Evolutionary conservation across 1,284 basidiomycete genomes (phyloP).

Genomic region (Heterobasidion irregulare): DNA sequence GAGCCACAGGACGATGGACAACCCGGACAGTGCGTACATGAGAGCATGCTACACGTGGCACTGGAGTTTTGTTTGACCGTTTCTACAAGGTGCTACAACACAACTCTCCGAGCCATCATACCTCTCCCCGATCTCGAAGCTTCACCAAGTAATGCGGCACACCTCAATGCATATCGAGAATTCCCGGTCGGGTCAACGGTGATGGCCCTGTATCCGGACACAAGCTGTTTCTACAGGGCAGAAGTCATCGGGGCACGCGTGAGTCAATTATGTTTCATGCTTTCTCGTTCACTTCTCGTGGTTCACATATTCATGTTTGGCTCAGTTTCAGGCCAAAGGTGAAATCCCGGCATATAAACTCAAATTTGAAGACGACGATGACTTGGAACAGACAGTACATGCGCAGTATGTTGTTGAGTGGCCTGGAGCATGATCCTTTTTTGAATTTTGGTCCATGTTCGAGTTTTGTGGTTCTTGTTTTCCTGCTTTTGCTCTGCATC

Average conservation of each 20-base stretch:
- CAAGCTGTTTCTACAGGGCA: conserved; percentile 79
- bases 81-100: conserved; percentile 48
- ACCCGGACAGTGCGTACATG: conserved; percentile 51
- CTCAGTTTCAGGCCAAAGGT: conserved; percentile 22
- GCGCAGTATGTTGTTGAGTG: conserved; percentile 74
- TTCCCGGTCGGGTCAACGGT: conserved; percentile 66
- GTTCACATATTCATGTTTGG: conserved; percentile 12
- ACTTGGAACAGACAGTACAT: conserved; percentile 63
- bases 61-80: neutral
- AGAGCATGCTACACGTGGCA: neutral
- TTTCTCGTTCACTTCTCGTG: conserved; percentile 23
- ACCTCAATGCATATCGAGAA: conserved; percentile 61
- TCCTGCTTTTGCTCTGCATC: neutral
- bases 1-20: conserved; percentile 72
- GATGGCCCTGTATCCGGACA: conserved; percentile 78
- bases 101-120: conserved; percentile 61
- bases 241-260: conserved; percentile 64
- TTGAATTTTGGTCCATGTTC: neutral
- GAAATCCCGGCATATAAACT: conserved; percentile 56
- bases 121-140: conserved; percentile 69
- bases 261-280: conserved; percentile 37
- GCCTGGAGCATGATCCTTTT: conserved; percentile 31
- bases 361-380: conserved; percentile 78
- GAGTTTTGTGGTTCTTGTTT: neutral
- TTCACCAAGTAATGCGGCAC: conserved; percentile 44